Percentiles rank a stretch among this genome's conserved stretches.
These are phyloP conservation scores for Lachnellula arida DNA, from an alignment of 2,329 filamentous ascomycete genomes.

Conservation along the genomic window DNA sequence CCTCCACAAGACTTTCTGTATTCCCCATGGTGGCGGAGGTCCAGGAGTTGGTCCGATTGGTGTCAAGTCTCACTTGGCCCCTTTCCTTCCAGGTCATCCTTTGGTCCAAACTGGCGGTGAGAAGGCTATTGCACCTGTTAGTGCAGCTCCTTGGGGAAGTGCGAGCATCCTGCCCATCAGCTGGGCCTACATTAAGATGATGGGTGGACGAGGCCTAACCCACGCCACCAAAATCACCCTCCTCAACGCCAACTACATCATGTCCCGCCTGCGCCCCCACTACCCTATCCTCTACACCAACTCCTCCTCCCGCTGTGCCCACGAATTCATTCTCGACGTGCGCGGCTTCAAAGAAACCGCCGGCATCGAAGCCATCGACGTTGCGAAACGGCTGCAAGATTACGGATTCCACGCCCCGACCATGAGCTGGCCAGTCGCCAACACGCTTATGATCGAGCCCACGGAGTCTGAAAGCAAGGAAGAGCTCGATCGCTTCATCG, in stretches of 20 bases:
- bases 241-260: constrained; percentile 97
- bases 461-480: constrained; percentile 90
- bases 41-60: constrained; percentile 93
- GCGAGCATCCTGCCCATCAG: constrained; percentile 91
- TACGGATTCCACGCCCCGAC: constrained; percentile 97
- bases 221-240: constrained; percentile 88
- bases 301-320: constrained; percentile 78
- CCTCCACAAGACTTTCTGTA: constrained; percentile 98
- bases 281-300: constrained; percentile 96
- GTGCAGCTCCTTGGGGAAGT: constrained; percentile 79
- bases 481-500: constrained; percentile 89
- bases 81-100: constrained; percentile 68
- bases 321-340: constrained; percentile 94
- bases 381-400: constrained; percentile 94
- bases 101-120: constrained; percentile 51
- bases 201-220: constrained; percentile 78
- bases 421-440: constrained; percentile 93
- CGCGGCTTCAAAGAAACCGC: constrained; percentile 78
- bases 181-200: constrained; percentile 93
- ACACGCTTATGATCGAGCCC: constrained; percentile 97
- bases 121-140: constrained; percentile 64
- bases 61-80: constrained; percentile 74
- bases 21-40: constrained; percentile 90
- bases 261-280: constrained; percentile 77
- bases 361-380: constrained; percentile 86